phyloP scores from a whole-genome alignment of 805 yeast genomes.

The Tanozyma kutaoensis region DNA sequence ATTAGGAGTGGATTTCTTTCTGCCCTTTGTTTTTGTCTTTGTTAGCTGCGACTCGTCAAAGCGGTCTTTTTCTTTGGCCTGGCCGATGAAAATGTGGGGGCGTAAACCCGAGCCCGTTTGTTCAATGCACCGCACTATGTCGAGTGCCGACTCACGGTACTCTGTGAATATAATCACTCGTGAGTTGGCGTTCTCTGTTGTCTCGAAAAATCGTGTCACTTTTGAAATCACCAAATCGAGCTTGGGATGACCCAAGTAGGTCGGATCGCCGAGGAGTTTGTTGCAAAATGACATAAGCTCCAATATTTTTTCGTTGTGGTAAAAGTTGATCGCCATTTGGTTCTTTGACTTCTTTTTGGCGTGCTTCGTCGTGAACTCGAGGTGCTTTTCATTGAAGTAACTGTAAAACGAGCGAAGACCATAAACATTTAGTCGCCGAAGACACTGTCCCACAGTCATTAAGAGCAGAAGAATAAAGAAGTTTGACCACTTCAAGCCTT shows the following conservation, averaged over 20 bases:
- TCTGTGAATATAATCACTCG: conserved; percentile 83
- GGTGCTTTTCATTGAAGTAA: conserved; percentile 47
- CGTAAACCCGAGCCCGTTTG: conserved; percentile 9
- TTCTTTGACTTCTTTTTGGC: conserved; percentile 47
- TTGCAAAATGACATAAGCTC: conserved; percentile 33
- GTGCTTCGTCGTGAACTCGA: conserved; percentile 45
- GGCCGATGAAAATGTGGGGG: conserved; percentile 91
- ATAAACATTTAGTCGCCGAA: conserved; percentile 60
- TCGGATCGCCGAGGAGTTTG: conserved; percentile 19
- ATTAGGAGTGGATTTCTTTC: conserved; percentile 5
- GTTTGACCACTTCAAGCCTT: conserved; percentile 65
- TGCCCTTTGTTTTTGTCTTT: conserved; percentile 9
- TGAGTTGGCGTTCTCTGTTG: conserved; percentile 29
- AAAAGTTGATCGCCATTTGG: conserved; percentile 49
- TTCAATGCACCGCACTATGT: conserved; percentile 60
- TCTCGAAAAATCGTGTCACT: conserved; percentile 38
- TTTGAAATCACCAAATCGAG: conserved; percentile 45
- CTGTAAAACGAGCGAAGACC: conserved; percentile 69
- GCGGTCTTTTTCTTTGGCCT: conserved; percentile 59
- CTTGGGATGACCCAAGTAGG: conserved; percentile 58
- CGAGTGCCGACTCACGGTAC: conserved; percentile 80
- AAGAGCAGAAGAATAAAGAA: conserved; percentile 49
- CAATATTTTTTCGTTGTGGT: conserved; percentile 35
- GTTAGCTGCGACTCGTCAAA: conserved; percentile 45
- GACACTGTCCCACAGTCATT: conserved; percentile 59